A percentile compares a stretch with the other conserved stretches of the same genome.
Evolutionary conservation across 192 early-diverging fungal species (phyloP).

Genomic region (Chytriomyces sp.): DNA sequence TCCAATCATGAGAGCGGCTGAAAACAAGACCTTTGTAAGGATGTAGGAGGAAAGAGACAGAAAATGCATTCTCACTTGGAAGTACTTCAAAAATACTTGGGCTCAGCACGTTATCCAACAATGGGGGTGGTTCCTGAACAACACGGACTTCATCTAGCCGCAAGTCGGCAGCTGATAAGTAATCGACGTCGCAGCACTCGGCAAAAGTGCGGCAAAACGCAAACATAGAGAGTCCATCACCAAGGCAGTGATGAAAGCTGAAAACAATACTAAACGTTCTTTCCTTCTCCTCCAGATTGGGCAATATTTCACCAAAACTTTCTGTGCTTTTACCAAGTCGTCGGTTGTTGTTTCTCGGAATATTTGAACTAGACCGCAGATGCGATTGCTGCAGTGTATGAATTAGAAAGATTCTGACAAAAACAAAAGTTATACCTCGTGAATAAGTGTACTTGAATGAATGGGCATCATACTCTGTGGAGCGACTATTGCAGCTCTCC

Average conservation of each 20-base stretch:
- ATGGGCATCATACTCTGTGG: constrained; percentile 30
- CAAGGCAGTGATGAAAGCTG: constrained; percentile 54
- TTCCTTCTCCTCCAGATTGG: background rate
- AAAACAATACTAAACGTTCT: constrained; percentile 42
- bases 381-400: too few relatives aligned
- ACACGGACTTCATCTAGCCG: constrained; percentile 33
- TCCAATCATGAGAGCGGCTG: constrained; percentile 27
- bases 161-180: constrained; percentile 29
- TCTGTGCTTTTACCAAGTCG: background rate
- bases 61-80: constrained; percentile 36
- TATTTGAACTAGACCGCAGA: too few relatives aligned
- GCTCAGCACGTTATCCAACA: constrained; percentile 51
- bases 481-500: constrained; percentile 40
- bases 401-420: too few relatives aligned
- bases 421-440: too few relatives aligned
- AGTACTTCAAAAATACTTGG: constrained; percentile 43
- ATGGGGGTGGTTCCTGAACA: constrained; percentile 32
- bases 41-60: background rate
- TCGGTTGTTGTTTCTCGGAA: background rate
- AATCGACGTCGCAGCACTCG: constrained; percentile 4
- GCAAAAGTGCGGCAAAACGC: constrained; percentile 42
- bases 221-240: constrained; percentile 50
- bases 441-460: background rate
- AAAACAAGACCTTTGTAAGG: background rate
- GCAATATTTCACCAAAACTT: background rate